Evolutionary conservation across 192 early-diverging fungal species (phyloP).

Genomic region (Lobosporangium transversale): DNA sequence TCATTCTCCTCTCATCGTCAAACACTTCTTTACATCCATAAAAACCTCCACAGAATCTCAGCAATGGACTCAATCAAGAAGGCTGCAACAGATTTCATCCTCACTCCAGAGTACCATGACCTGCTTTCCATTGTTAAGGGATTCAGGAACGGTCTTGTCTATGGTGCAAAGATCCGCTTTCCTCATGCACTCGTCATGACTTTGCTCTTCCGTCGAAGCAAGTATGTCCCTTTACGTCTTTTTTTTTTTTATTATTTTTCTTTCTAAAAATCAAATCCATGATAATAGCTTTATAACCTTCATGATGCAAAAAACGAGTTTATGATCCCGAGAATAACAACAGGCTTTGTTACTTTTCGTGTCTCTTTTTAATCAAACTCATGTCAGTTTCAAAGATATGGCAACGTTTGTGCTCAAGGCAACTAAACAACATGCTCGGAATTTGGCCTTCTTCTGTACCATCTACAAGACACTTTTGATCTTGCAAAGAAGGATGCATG

Average conservation of each 20-base stretch:
- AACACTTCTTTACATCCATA: not conserved
- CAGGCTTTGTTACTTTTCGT: no score
- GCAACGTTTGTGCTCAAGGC: slow-evolving; percentile 79
- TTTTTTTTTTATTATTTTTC: no score
- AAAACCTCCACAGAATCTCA: not conserved
- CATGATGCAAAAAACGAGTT: no score
- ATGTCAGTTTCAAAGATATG: slow-evolving; percentile 78
- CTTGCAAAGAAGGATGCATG: slow-evolving; percentile 74
- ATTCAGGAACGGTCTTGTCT: slow-evolving; percentile 94
- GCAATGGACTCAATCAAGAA: slow-evolving; percentile 54
- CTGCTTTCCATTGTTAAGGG: slow-evolving; percentile 88
- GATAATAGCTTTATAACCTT: no score
- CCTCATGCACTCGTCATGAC: slow-evolving; percentile 99
- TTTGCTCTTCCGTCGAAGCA: slow-evolving; percentile 88
- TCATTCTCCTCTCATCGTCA: no score
- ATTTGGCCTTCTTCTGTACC: slow-evolving; percentile 91
- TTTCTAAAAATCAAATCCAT: no score
- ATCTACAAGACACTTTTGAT: slow-evolving; percentile 95
- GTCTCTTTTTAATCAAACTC: not conserved
- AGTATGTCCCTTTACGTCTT: slow-evolving; percentile 57
- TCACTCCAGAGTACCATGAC: slow-evolving; percentile 83
- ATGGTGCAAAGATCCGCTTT: slow-evolving; percentile 95
- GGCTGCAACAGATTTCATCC: slow-evolving; percentile 58
- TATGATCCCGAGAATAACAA: no score
- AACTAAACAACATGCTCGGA: slow-evolving; percentile 88